Conservation (phyloP, 2,329 filamentous ascomycete species). For the Epichloe gansuensis region DNA sequence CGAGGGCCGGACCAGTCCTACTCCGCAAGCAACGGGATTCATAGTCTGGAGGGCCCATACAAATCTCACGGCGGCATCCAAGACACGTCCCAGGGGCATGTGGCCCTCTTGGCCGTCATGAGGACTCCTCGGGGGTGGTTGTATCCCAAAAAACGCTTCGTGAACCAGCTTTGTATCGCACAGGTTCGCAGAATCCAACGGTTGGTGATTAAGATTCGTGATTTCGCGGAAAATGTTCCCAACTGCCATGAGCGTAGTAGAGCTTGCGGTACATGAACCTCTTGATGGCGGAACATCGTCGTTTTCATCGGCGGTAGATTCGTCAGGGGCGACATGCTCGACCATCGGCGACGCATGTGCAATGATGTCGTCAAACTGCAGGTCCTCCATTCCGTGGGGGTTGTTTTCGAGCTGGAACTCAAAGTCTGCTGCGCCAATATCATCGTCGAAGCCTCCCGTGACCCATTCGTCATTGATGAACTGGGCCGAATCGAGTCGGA, state of each 20-base stretch:
- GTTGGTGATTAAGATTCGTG: background rate
- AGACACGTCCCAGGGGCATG: background rate
- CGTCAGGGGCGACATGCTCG: no score
- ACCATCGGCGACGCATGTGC: background rate
- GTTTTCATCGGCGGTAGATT: no score
- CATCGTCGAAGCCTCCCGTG: background rate
- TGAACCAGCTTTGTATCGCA: background rate
- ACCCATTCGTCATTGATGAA: background rate
- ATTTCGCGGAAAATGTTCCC: background rate
- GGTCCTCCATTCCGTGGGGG: background rate
- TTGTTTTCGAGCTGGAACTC: background rate
- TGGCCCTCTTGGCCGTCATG: background rate
- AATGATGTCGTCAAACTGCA: background rate
- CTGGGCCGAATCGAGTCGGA: background rate
- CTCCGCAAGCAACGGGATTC: background rate
- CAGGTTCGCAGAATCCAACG: no score
- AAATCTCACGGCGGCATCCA: background rate
- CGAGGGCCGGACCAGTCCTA: background rate
- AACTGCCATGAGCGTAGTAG: background rate
- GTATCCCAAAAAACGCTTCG: background rate
- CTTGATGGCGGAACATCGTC: no score
- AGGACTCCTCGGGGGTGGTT: background rate
- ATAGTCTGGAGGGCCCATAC: background rate
- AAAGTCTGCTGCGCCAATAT: background rate
- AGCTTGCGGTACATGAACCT: no score